Conservation (phyloP, 2,329 filamentous ascomycete genomes). For the Pyricularia sp. region DNA sequence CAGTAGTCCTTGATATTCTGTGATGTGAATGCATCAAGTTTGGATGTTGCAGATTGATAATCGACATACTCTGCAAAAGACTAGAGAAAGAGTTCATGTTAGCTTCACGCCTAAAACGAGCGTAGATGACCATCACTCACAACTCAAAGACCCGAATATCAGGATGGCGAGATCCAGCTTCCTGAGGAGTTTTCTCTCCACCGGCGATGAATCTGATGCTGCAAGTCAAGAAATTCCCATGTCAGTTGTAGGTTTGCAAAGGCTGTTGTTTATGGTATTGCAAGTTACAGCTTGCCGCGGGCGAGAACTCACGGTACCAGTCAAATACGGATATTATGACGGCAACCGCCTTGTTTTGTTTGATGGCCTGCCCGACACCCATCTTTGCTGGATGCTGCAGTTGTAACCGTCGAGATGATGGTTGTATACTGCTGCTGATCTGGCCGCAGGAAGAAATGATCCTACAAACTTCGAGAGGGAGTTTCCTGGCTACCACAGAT, state of each 20-base stretch:
- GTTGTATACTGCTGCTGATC: background rate
- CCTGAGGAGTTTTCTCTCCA: conserved; percentile 2
- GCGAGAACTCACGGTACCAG: background rate
- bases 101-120: background rate
- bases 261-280: background rate
- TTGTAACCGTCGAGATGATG: background rate
- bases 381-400: background rate
- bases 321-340: conserved; percentile 5
- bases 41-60: background rate
- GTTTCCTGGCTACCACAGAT: background rate
- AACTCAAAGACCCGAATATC: conserved; percentile 6
- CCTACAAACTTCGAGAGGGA: background rate
- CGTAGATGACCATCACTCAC: background rate
- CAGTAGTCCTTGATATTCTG: background rate
- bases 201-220: background rate
- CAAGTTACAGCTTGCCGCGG: background rate
- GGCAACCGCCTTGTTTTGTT: conserved; percentile 1
- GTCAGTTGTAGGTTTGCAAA: background rate
- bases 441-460: background rate
- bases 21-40: too few relatives aligned
- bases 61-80: conserved; percentile 2
- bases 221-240: background rate
- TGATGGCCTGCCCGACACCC: background rate
- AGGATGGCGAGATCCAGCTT: conserved; percentile 5
- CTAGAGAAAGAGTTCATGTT: background rate